These are phyloP conservation scores for Dacryopinax primogenitus DNA, from an alignment of 768 basidiomycete genomes.

Conservation along the genomic window DNA sequence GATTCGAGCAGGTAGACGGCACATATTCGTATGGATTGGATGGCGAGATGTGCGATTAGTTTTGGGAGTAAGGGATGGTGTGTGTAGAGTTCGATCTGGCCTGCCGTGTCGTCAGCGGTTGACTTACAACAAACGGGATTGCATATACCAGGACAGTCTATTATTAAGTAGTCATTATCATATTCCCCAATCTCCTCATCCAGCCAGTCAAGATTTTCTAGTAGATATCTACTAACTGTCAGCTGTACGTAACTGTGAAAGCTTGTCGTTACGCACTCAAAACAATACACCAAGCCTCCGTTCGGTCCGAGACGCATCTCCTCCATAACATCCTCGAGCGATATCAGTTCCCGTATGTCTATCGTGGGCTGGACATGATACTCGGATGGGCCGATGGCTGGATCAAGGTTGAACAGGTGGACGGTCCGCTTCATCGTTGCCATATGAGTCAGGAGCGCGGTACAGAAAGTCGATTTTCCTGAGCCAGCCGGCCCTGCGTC, in stretches of 20 bases:
- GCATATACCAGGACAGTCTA: constrained; percentile 72
- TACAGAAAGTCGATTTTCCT: constrained; percentile 90
- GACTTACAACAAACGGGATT: neutral
- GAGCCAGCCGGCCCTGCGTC: constrained; percentile 89
- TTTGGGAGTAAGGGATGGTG: constrained; percentile 94
- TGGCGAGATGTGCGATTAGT: constrained; percentile 60
- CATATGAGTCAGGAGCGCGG: constrained; percentile 79
- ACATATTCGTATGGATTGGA: constrained; percentile 73
- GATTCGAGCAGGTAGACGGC: constrained; percentile 90
- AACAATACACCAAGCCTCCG: constrained; percentile 93
- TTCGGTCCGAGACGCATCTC: constrained; percentile 94
- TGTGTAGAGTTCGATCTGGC: constrained; percentile 97
- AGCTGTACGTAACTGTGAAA: constrained; percentile 27
- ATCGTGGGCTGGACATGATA: constrained; percentile 88
- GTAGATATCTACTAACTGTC: constrained; percentile 55
- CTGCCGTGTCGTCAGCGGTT: constrained; percentile 31
- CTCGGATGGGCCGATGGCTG: constrained; percentile 71
- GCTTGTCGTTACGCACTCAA: constrained; percentile 66
- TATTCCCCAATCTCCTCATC: constrained; percentile 90
- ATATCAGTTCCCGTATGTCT: constrained; percentile 87
- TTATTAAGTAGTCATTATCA: constrained; percentile 89
- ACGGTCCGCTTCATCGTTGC: constrained; percentile 65
- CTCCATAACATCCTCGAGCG: constrained; percentile 87
- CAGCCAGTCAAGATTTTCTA: constrained; percentile 97
- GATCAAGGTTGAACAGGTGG: constrained; percentile 95